These are phyloP conservation scores for Fusarium sp. DNA, from an alignment of 2,329 filamentous ascomycete species.

Conservation along the genomic window DNA sequence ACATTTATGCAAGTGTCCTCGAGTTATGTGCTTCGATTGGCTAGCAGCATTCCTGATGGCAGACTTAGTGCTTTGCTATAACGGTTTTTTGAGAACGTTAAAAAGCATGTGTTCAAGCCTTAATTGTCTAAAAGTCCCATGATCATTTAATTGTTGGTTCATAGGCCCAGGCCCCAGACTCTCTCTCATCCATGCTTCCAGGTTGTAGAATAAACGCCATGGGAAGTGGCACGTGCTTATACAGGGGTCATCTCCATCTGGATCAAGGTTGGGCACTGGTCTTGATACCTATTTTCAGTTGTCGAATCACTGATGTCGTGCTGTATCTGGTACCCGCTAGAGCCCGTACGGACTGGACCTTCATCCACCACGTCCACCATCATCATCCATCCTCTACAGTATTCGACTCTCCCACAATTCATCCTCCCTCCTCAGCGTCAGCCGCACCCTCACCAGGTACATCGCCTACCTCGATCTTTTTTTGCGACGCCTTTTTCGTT, in stretches of 20 bases:
- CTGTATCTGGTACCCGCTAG: constrained; percentile 15
- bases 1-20: background rate
- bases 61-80: background rate
- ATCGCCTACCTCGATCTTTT: constrained; percentile 9
- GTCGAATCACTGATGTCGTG: constrained; percentile 29
- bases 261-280: constrained; percentile 26
- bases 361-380: constrained; percentile 16
- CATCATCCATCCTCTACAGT: constrained; percentile 13
- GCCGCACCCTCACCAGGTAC: constrained; percentile 23
- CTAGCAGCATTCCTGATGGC: background rate
- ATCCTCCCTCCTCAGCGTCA: constrained; percentile 27
- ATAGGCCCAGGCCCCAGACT: constrained; percentile 1
- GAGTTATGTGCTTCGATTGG: background rate
- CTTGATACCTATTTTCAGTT: constrained; percentile 16
- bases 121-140: background rate
- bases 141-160: background rate
- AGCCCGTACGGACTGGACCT: background rate
- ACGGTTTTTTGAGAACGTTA: background rate
- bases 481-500: constrained; percentile 9
- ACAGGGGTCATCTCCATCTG: constrained; percentile 40
- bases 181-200: constrained; percentile 7
- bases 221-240: constrained; percentile 44
- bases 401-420: constrained; percentile 24
- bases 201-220: constrained; percentile 21
- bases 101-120: background rate